phyloP scores from a whole-genome alignment of 2,329 filamentous ascomycete genomes.

The Hypomyces rosellus region DNA sequence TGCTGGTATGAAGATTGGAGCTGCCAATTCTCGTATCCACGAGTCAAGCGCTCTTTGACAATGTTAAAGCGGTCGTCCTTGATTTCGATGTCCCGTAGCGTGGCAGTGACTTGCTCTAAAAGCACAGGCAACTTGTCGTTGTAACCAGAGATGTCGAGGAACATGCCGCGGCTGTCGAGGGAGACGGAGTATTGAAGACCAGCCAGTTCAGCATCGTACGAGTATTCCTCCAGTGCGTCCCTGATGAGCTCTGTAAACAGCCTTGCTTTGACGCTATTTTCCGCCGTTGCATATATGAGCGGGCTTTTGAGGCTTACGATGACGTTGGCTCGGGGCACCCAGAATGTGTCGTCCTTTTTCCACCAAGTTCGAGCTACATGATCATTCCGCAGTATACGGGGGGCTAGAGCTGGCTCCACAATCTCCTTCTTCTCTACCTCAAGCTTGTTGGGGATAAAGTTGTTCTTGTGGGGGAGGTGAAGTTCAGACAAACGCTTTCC shows the following conservation, averaged over 20 bases:
- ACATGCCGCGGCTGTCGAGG: slow-evolving; percentile 65
- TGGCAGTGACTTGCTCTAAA: slow-evolving; percentile 78
- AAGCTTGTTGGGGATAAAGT: slow-evolving; percentile 89
- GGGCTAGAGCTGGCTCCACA: slow-evolving; percentile 64
- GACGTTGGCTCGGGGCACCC: slow-evolving; percentile 91
- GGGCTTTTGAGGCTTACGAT: slow-evolving; percentile 75
- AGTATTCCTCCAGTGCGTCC: slow-evolving; percentile 86
- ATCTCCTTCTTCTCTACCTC: slow-evolving; percentile 93
- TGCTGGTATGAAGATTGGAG: slow-evolving; percentile 86
- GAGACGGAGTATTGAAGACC: slow-evolving; percentile 78
- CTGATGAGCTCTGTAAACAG: slow-evolving; percentile 81
- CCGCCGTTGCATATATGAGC: slow-evolving; percentile 70
- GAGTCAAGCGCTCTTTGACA: slow-evolving; percentile 74
- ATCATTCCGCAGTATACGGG: slow-evolving; percentile 81
- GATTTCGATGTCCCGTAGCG: slow-evolving; percentile 77
- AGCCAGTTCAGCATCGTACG: slow-evolving; percentile 91
- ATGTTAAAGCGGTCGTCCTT: slow-evolving; percentile 85
- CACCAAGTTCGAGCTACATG: slow-evolving; percentile 78
- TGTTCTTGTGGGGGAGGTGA: slow-evolving; percentile 86
- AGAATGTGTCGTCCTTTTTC: slow-evolving; percentile 98
- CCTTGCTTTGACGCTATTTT: slow-evolving; percentile 69
- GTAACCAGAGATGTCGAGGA: slow-evolving; percentile 78
- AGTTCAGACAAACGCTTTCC: slow-evolving; percentile 61
- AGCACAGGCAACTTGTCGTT: slow-evolving; percentile 94
- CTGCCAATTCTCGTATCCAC: slow-evolving; percentile 79